These are phyloP conservation scores for Rhizopogon salebrosus DNA, from an alignment of 768 basidiomycete species.

Conservation along the genomic window DNA sequence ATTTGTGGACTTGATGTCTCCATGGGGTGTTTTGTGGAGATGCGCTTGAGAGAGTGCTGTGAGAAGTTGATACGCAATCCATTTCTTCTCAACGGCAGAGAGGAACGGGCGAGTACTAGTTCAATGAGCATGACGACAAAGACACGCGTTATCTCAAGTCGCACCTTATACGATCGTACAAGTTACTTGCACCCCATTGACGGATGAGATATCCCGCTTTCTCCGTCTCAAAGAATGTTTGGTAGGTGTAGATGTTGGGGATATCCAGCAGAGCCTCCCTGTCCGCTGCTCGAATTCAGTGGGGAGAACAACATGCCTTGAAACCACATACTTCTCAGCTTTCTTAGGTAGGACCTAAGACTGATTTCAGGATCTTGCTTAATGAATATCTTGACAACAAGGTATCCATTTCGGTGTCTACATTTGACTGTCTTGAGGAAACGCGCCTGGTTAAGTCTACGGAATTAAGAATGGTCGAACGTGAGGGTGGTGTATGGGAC, in stretches of 20 bases:
- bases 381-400: constrained; percentile 93
- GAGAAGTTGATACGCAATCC: constrained; percentile 93
- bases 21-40: constrained; percentile 86
- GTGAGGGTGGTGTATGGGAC: neutral
- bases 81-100: constrained; percentile 89
- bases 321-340: constrained; percentile 62
- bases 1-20: constrained; percentile 97
- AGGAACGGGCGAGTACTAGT: constrained; percentile 92
- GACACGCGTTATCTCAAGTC: constrained; percentile 14
- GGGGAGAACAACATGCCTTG: neutral
- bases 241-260: constrained; percentile 85
- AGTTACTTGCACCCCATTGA: constrained; percentile 90
- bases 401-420: constrained; percentile 73
- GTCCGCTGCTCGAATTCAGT: constrained; percentile 51
- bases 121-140: neutral
- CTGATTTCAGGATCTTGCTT: constrained; percentile 88
- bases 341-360: constrained; percentile 64
- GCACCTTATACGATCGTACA: constrained; percentile 97
- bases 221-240: constrained; percentile 89
- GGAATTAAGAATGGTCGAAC: neutral
- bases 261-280: constrained; percentile 80
- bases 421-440: constrained; percentile 81
- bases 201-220: constrained; percentile 93
- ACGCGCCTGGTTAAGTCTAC: constrained; percentile 26
- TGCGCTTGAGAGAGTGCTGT: constrained; percentile 80